Evolutionary conservation across 306 rosid genomes (phyloP).

Genomic region (Gastrolobium bilobum): DNA sequence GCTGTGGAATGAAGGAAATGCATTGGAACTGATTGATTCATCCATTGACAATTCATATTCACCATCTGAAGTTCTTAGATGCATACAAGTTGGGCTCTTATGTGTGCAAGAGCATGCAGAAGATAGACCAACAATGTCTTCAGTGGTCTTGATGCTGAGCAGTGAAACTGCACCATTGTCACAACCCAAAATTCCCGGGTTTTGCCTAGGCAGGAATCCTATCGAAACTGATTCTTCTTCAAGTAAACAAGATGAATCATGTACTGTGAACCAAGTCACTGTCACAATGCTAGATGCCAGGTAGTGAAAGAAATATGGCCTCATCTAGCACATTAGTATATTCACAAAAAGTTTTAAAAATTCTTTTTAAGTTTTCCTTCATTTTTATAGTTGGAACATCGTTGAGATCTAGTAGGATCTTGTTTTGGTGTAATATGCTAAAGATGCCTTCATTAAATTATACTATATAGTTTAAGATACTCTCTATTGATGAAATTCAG

Average conservation of each 20-base stretch:
- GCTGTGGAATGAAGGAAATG: slow-evolving; percentile 73
- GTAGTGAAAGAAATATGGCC: slow-evolving; percentile 40
- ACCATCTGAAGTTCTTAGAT: slow-evolving; percentile 62
- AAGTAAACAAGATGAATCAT: slow-evolving; percentile 58
- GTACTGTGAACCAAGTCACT: slow-evolving; percentile 60
- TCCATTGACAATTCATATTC: slow-evolving; percentile 54
- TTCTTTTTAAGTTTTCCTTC: neutral
- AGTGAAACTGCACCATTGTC: slow-evolving; percentile 57
- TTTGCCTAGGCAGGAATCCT: slow-evolving; percentile 56
- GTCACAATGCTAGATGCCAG: slow-evolving; percentile 63
- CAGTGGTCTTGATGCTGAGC: slow-evolving; percentile 63
- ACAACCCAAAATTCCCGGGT: slow-evolving; percentile 58
- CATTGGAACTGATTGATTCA: slow-evolving; percentile 64
- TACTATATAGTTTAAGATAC: neutral
- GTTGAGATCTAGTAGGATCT: slow-evolving; percentile 38
- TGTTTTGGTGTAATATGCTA: slow-evolving; percentile 40
- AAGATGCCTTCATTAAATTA: slow-evolving; percentile 28
- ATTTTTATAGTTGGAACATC: neutral
- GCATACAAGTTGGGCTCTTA: slow-evolving; percentile 57
- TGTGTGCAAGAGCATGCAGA: slow-evolving; percentile 66
- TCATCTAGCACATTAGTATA: slow-evolving; percentile 37
- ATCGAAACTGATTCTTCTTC: slow-evolving; percentile 56
- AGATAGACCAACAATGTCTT: slow-evolving; percentile 64
- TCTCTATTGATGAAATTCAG: neutral
- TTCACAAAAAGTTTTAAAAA: neutral